Base-by-base conservation (phyloP, 805 yeast genomes). In the Suhomyces prunicola region DNA sequence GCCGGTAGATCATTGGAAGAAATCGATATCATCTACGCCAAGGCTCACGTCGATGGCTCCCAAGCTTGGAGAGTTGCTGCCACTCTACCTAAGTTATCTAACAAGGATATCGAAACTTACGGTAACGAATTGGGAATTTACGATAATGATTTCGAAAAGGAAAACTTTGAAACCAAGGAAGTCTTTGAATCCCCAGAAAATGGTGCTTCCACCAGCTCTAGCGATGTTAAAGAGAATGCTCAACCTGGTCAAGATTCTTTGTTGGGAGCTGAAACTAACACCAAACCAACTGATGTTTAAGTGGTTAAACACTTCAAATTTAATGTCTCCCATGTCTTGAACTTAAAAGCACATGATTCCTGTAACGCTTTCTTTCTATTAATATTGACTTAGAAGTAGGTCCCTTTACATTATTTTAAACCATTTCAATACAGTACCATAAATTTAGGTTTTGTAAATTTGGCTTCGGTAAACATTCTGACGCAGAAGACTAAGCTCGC, bases 11-110 rank as follows among this genome's bases (percentile, higher is more conserved):
- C 71, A 35, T 74, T 74, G 68, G 78, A 74, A 67, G 81, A 76
- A 62, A 70, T 73, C 50, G 79, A 76, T 66, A 84, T 85, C 64
- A 84, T 87, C 52, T 83, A 75, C 57, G 88, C 88, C 64, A 82
- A 81, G 71, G 81, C 87, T 12, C 68, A 77, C 57, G 76, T 70
- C 44, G 91, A 87, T 56, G 77, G 77, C 48, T 78, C 77, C 57
- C 79, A 76, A 56, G 82, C 86, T 31, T 86, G 77, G 79, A 76
- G 82, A 65, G 86, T 87, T 46, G 91, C 91, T 50, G 74, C 77
- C 41, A 70, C 77, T 51, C 60, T 86, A 77, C 90, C 90, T 36
- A 80, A 78, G 65, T 74, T 87, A 54, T 66, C 80, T 10, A 67
- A 69, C 54, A 71, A 73, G 52, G 85, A 85, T 67, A 78, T 86